These are phyloP conservation scores for Climacium dendroides DNA, from an alignment of 225 moss, liverwort and hornwort species.

Conservation along the genomic window DNA sequence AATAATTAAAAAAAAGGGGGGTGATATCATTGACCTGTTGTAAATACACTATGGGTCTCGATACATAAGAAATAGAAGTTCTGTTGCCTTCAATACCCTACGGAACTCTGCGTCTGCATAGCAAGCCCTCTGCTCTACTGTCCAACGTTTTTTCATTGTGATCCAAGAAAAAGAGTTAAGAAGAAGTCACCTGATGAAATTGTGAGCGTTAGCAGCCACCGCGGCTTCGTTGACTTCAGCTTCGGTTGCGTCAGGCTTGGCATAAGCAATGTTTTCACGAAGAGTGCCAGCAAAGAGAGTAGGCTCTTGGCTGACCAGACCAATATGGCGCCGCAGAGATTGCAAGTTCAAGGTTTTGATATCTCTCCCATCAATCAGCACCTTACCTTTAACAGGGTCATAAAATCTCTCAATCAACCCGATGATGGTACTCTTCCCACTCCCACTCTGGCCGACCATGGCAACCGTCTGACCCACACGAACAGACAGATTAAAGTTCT, in stretches of 20 bases:
- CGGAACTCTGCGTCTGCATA: not conserved
- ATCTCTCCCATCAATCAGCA: slow-evolving; percentile 46
- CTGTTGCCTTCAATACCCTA: not conserved
- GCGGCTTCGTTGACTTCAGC: slow-evolving; percentile 43
- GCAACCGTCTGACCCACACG: slow-evolving; percentile 38
- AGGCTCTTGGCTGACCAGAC: slow-evolving; percentile 60
- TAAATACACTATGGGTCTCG: not conserved
- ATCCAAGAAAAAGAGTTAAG: not conserved
- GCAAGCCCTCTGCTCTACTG: not conserved
- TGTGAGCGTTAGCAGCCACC: slow-evolving; percentile 53
- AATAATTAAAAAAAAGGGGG: not conserved
- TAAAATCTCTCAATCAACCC: slow-evolving; percentile 59
- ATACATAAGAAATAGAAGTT: not conserved
- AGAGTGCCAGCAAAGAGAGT: slow-evolving; percentile 39
- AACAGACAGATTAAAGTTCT: slow-evolving; percentile 27
- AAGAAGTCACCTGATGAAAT: slow-evolving; percentile 31
- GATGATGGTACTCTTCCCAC: slow-evolving; percentile 56
- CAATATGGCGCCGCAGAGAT: slow-evolving; percentile 40
- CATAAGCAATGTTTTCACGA: slow-evolving; percentile 49
- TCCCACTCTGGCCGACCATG: slow-evolving; percentile 68
- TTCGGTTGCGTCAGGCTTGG: slow-evolving; percentile 22
- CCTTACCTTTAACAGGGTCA: slow-evolving; percentile 34
- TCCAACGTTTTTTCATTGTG: not conserved
- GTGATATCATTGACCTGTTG: not conserved
- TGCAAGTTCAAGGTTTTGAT: slow-evolving; percentile 29